These are phyloP conservation scores for Aspergillus nomiae DNA, from an alignment of 2,329 filamentous ascomycete species.

Conservation along the genomic window DNA sequence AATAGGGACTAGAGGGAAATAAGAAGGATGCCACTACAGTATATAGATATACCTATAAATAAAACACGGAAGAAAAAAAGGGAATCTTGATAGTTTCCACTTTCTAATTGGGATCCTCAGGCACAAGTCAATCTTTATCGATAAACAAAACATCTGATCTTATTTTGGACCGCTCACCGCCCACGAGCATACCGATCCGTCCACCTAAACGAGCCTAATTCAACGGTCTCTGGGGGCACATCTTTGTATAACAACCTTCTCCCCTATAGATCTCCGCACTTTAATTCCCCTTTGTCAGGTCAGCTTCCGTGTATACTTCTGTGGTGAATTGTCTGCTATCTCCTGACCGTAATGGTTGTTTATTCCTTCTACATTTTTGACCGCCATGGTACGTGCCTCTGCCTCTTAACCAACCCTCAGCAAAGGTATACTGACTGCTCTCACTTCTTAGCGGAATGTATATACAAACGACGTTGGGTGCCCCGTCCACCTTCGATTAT, in stretches of 20 bases:
- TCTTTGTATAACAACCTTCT: neutral
- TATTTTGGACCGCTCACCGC: constrained; percentile 14
- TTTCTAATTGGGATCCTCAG: constrained; percentile 1
- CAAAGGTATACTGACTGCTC: constrained; percentile 13
- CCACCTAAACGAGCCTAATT: constrained; percentile 16
- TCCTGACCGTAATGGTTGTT: constrained; percentile 71
- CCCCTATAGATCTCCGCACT: neutral
- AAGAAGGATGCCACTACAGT: neutral
- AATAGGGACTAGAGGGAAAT: neutral
- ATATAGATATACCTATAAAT: neutral
- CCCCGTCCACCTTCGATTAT: constrained; percentile 53
- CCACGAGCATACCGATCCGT: constrained; percentile 13
- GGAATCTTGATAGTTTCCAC: no score
- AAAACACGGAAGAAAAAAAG: neutral
- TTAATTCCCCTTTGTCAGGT: neutral
- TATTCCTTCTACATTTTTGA: constrained; percentile 99
- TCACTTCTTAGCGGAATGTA: constrained; percentile 75
- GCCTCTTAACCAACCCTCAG: neutral
- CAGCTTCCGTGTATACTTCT: constrained; percentile 12
- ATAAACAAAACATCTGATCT: constrained; percentile 7
- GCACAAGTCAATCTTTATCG: constrained; percentile 7
- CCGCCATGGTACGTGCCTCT: constrained; percentile 72
- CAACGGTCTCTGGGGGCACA: constrained; percentile 1
- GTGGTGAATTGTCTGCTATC: neutral
- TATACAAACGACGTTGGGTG: constrained; percentile 89